Percentiles rank a stretch among this genome's conserved stretches.
Evolutionary conservation across 108 stramenopile genomes (phyloP).

Genomic region (Asterionellopsis glacialis): DNA sequence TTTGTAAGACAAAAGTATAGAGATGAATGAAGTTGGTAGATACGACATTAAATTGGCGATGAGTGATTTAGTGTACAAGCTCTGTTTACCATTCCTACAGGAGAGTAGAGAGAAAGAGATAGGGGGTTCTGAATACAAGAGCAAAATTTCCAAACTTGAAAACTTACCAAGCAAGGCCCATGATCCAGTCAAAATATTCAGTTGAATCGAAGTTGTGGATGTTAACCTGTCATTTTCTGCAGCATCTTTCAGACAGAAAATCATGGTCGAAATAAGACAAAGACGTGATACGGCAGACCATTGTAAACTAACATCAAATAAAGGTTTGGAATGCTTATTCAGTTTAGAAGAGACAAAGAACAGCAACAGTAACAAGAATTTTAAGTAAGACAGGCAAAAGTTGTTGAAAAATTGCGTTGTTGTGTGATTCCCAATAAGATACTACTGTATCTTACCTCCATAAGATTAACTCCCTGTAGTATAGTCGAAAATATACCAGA

Average conservation of each 20-base stretch:
- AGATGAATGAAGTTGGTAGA: too few relatives aligned
- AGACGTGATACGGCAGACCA: slow-evolving; percentile 19
- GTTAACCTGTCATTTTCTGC: slow-evolving; percentile 56
- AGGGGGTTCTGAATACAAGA: too few relatives aligned
- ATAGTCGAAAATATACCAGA: neutral
- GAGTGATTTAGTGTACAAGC: too few relatives aligned
- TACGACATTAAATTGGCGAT: too few relatives aligned
- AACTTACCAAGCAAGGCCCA: slow-evolving; percentile 7
- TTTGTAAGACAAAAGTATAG: too few relatives aligned
- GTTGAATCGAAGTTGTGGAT: slow-evolving; percentile 62
- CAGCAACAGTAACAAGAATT: too few relatives aligned
- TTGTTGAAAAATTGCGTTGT: neutral
- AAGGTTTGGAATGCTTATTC: neutral
- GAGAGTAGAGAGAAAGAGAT: too few relatives aligned
- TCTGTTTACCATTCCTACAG: too few relatives aligned
- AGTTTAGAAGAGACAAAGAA: slow-evolving; percentile 12
- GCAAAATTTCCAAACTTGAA: too few relatives aligned
- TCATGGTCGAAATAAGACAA: slow-evolving; percentile 30
- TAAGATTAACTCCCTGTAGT: neutral
- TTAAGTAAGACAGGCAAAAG: too few relatives aligned
- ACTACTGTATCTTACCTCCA: slow-evolving; percentile 29
- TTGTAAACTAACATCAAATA: neutral
- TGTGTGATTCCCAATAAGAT: too few relatives aligned
- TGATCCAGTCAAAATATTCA: slow-evolving; percentile 37
- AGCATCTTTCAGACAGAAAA: slow-evolving; percentile 63